Base-by-base conservation (phyloP, 805 yeast species). In the Hanseniaspora opuntiae region DNA sequence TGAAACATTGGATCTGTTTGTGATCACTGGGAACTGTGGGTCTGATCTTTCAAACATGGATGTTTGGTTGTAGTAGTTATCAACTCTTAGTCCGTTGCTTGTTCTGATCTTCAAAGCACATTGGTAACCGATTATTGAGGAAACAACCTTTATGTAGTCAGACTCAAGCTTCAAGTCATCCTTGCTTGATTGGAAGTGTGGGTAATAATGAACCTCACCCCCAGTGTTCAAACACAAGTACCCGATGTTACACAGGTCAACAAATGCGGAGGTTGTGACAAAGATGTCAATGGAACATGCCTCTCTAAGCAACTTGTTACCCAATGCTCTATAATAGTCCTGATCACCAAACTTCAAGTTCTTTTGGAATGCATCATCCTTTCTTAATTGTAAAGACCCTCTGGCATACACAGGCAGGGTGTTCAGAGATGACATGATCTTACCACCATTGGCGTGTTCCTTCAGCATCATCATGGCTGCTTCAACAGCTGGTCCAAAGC, bases 101-200 rank as follows among this genome's bases (percentile, higher is more conserved):
- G 89, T 83, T 58, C 98, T 83, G 25, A 88, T 76, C 62, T 88
- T 88, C 58, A 90, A 67, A 58, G 83, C 83, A 5, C 85, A 89
- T 64, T 86, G 93, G 60, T 84, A 84, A 4, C 94, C 97, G 4
- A 67, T 66, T 2, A 77, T 68, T 25, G 73, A 72, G 2, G 68
- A 61, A 16, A 84, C 73, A 7, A 79, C 70, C 36, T 71, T 68
- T n/a, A 72, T 70, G 57, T 84, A 71, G 25, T 84, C 84, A 44
- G 80, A 75, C 10, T 79, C 75, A 51, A 86, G 71, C 12, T 77
- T 72, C 20, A 77, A 65, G 24, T 86, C 88, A 65, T 93, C 96
- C 50, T 84, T 71, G 51, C 78, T 81, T 20, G 77, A 68, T 38
- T 75, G 71, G 67, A 84, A 90, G 58, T 79, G 74, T 11, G 84